Conservation (phyloP, 23 red algal species). For the Chondrus crispus region DNA sequence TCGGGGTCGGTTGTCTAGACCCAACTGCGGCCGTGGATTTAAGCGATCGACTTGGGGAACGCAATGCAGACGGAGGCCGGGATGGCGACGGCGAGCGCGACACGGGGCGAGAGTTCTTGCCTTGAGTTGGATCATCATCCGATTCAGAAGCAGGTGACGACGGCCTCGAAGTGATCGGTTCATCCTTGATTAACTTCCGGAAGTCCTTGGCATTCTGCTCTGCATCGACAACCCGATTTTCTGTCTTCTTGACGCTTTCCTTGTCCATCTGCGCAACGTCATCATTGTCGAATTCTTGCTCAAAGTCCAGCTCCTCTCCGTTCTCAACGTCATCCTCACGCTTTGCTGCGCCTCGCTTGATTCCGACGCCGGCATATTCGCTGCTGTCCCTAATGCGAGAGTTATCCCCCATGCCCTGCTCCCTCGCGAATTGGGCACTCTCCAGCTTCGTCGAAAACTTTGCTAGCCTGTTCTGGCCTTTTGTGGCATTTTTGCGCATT, state of each 20-base stretch:
- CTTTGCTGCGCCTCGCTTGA: background rate
- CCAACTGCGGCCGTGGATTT: background rate
- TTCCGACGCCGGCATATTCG: background rate
- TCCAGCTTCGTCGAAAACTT: background rate
- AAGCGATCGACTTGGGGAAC: background rate
- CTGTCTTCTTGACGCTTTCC: conserved; percentile 7
- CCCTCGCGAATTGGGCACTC: background rate
- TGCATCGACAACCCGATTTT: background rate
- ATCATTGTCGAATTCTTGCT: conserved; percentile 56
- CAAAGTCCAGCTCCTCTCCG: conserved; percentile 53
- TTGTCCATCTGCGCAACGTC: conserved; percentile 24
- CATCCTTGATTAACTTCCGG: conserved; percentile 46
- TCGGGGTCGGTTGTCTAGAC: background rate
- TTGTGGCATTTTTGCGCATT: background rate
- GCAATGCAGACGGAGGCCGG: conserved; percentile 4
- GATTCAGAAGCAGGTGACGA: conserved; percentile 16
- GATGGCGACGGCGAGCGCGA: conserved; percentile 14
- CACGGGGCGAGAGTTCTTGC: background rate
- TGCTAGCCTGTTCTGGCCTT: background rate
- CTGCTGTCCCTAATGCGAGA: background rate
- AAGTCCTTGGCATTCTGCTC: conserved; percentile 35
- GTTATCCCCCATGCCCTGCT: conserved; percentile 47
- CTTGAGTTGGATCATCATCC: background rate
- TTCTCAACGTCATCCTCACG: background rate
- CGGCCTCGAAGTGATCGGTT: conserved; percentile 10